Conservation (phyloP, 306 rosid species). For the Pyrus betulifolia region DNA sequence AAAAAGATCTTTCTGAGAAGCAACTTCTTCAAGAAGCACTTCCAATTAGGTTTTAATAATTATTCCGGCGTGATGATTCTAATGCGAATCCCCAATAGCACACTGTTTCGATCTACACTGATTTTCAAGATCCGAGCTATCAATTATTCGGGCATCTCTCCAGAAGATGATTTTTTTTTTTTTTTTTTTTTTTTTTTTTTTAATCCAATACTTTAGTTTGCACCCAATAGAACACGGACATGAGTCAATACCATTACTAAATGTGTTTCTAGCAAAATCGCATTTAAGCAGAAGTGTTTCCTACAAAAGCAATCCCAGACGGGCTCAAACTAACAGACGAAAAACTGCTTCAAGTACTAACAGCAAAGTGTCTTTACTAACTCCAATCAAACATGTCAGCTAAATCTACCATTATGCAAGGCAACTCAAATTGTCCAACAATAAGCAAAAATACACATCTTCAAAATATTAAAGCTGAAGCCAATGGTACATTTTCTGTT, state of each 20-base stretch:
- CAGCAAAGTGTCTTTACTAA: not conserved
- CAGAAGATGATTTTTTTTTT: too few relatives aligned
- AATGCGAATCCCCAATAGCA: too few relatives aligned
- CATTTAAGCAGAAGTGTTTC: not conserved
- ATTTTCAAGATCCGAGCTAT: too few relatives aligned
- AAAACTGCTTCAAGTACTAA: not conserved
- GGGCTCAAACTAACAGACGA: not conserved
- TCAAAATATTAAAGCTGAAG: not conserved
- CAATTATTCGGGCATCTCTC: too few relatives aligned
- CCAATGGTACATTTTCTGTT: not conserved
- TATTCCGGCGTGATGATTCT: too few relatives aligned
- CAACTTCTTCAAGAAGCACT: too few relatives aligned
- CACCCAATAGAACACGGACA: too few relatives aligned
- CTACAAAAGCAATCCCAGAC: not conserved
- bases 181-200: too few relatives aligned
- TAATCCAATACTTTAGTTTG: too few relatives aligned
- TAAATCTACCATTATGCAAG: not conserved
- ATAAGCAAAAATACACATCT: conserved; percentile 2
- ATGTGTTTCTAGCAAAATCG: not conserved
- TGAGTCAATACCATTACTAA: not conserved
- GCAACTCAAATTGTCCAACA: conserved; percentile 2
- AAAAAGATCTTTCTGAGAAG: too few relatives aligned
- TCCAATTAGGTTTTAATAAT: too few relatives aligned
- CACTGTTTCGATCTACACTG: too few relatives aligned
- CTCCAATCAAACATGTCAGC: not conserved